These are phyloP conservation scores for Populus hybrid DNA, from an alignment of 441 rosid species.

Conservation along the genomic window DNA sequence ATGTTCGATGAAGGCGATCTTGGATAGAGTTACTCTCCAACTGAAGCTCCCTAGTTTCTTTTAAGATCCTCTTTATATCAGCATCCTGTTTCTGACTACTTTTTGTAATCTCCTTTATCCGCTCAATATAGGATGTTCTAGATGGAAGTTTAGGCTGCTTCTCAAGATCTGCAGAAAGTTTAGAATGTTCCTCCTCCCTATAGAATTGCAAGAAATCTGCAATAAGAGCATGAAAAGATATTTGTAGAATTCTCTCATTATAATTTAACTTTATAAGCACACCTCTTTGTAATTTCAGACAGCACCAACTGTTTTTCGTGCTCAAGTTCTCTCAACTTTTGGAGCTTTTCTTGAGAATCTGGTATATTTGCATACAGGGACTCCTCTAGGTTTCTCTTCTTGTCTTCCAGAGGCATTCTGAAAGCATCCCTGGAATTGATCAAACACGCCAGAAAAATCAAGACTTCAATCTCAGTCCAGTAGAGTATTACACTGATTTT, in stretches of 20 bases:
- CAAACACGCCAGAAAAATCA: background rate
- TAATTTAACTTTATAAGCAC: conserved; percentile 13
- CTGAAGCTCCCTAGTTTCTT: conserved; percentile 81
- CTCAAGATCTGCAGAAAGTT: conserved; percentile 46
- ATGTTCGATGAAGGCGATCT: conserved; percentile 81
- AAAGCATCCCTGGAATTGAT: conserved; percentile 59
- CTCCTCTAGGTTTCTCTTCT: conserved; percentile 56
- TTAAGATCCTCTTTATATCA: conserved; percentile 67
- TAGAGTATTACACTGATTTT: background rate
- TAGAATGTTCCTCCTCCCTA: conserved; percentile 60
- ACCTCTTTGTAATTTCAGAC: conserved; percentile 60
- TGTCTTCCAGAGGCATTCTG: conserved; percentile 50
- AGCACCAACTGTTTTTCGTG: conserved; percentile 44
- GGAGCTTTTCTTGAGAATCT: conserved; percentile 52
- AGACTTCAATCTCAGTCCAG: background rate
- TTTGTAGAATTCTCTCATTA: conserved; percentile 4
- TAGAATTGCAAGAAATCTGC: conserved; percentile 7
- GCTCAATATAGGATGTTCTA: conserved; percentile 60
- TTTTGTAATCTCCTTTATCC: conserved; percentile 77
- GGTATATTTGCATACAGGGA: conserved; percentile 48
- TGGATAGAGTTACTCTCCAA: conserved; percentile 78
- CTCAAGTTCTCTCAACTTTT: conserved; percentile 51
- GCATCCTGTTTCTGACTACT: conserved; percentile 78
- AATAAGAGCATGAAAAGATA: conserved; percentile 6
- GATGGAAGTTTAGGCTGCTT: conserved; percentile 51